Percentiles rank a stretch among this genome's conserved stretches.
These are phyloP conservation scores for Talaromyces wortmannii DNA, from an alignment of 495 filamentous ascomycete species.

Conservation along the genomic window DNA sequence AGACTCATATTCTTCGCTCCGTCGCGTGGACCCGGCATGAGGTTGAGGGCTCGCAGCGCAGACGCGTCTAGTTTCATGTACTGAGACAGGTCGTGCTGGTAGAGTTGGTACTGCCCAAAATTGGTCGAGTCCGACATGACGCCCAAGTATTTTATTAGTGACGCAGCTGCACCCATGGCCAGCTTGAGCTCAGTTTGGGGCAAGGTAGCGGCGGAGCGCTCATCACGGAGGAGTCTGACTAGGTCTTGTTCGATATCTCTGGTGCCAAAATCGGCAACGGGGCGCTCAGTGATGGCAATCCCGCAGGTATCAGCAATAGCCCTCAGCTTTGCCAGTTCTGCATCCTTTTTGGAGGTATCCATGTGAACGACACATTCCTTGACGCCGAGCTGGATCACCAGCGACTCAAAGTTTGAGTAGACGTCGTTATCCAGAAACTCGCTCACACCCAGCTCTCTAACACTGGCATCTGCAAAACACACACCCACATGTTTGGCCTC, in stretches of 20 bases:
- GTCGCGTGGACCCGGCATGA: constrained; percentile 93
- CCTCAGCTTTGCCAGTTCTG: constrained; percentile 79
- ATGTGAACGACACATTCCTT: constrained; percentile 83
- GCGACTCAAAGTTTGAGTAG: constrained; percentile 95
- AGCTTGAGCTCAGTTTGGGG: constrained; percentile 93
- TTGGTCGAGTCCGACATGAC: constrained; percentile 87
- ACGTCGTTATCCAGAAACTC: constrained; percentile 98
- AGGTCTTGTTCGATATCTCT: constrained; percentile 97
- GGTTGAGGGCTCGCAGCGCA: constrained; percentile 85
- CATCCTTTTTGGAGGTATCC: constrained; percentile 75
- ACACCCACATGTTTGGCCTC: constrained; percentile 87
- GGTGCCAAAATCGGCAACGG: constrained; percentile 70
- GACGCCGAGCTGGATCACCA: constrained; percentile 92
- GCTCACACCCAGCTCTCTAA: constrained; percentile 90
- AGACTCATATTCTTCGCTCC: constrained; percentile 97
- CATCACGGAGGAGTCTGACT: constrained; percentile 76
- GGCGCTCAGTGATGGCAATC: constrained; percentile 75
- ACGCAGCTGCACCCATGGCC: constrained; percentile 92
- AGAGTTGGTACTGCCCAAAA: constrained; percentile 93
- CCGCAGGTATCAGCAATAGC: constrained; percentile 88
- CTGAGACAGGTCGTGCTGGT: constrained; percentile 94
- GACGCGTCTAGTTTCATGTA: constrained; percentile 99
- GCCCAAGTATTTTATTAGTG: constrained; percentile 92
- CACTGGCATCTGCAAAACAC: constrained; percentile 96
- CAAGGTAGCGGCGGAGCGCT: constrained; percentile 65